These are phyloP conservation scores for Nakazawaea wickerhamii DNA, from an alignment of 805 yeast species.

Conservation along the genomic window DNA sequence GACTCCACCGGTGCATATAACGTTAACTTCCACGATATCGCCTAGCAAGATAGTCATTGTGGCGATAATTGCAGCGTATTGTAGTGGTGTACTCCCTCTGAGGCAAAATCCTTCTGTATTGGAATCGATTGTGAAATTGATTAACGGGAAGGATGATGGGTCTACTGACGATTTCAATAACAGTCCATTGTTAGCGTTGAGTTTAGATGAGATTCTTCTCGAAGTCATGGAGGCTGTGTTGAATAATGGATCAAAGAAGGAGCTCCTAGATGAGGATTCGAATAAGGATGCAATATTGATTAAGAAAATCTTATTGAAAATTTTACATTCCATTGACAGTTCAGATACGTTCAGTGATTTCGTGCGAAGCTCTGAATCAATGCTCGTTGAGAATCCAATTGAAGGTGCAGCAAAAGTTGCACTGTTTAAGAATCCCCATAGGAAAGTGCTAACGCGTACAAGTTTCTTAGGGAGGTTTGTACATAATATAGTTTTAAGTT, in stretches of 20 bases:
- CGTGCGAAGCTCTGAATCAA: slow-evolving; percentile 24
- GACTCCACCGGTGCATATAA: background rate
- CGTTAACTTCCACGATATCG: slow-evolving; percentile 37
- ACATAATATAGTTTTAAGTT: slow-evolving; percentile 31
- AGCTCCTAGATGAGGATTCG: slow-evolving; percentile 5
- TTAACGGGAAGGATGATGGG: slow-evolving; percentile 22
- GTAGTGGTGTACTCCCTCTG: slow-evolving; percentile 35
- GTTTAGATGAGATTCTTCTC: background rate
- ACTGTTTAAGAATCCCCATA: background rate
- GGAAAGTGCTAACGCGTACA: slow-evolving; percentile 26
- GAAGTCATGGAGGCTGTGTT: background rate
- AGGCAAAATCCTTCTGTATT: slow-evolving; percentile 33
- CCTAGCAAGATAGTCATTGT: slow-evolving; percentile 51
- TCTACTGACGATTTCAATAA: slow-evolving; percentile 14
- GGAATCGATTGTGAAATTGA: slow-evolving; percentile 36
- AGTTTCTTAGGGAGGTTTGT: slow-evolving; percentile 46
- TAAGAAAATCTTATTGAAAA: slow-evolving; percentile 27
- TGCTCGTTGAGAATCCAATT: slow-evolving; percentile 29
- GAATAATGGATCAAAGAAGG: slow-evolving; percentile 2
- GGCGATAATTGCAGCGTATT: slow-evolving; percentile 41
- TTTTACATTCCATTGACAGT: slow-evolving; percentile 42
- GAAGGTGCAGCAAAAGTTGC: slow-evolving; percentile 3
- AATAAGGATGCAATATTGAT: slow-evolving; percentile 24
- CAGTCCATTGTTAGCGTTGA: slow-evolving; percentile 2
- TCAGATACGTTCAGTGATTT: slow-evolving; percentile 43